Evolutionary conservation across 192 early-diverging fungal genomes (phyloP), one percentile per base, ranked within the genome.

Genomic region (Coemansia asiatica): DNA sequence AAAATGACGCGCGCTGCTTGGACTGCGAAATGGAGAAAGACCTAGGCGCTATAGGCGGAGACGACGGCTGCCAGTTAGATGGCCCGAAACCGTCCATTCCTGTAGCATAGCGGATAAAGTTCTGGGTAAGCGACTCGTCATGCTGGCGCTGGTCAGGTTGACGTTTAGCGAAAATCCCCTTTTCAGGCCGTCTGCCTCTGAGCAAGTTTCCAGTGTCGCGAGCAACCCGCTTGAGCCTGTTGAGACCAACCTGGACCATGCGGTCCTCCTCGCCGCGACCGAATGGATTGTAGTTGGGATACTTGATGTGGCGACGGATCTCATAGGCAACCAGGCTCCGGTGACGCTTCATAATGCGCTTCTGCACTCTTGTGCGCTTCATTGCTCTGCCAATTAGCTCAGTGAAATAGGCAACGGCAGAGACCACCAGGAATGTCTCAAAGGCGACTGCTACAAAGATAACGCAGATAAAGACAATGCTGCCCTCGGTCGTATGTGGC

Each of bases 301-400:
- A 72, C 66, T 80, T 80, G 69, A 80, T 74, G 26, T 80, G 78
- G 16, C 79, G 73, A n/a, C 79, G 74, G 58, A 82, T 76, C 67
- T 82, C 79, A 31, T 82, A 75, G 5, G 74, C 74, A 44, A 69
- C 68, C 56, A 82, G 61, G 29, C 74, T 68, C 60, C 60, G 68
- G 48, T 61, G 66, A 38, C 75, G 69, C 70, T 63, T 69, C 23
- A 64, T 70, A 38, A 82, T 82, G 23, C 79, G 67, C 55, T 50
- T 58, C 59, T 74, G 69, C 33, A 82, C 79, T 13, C 65, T 60
- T 26, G 79, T 76, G 16, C 67, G 69, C 64, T 60, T 50, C 49
- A 82, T 61, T 13, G 61, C 60, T 10, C 60, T 27, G 64, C 56
- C 48, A 6, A 82, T 38, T 50, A 70, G 55, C 12, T 76, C 64